A percentile compares a stretch with the other conserved stretches of the same genome.
Evolutionary conservation across 2,329 filamentous ascomycete species (phyloP).

Genomic region (Aphanocladium album): DNA sequence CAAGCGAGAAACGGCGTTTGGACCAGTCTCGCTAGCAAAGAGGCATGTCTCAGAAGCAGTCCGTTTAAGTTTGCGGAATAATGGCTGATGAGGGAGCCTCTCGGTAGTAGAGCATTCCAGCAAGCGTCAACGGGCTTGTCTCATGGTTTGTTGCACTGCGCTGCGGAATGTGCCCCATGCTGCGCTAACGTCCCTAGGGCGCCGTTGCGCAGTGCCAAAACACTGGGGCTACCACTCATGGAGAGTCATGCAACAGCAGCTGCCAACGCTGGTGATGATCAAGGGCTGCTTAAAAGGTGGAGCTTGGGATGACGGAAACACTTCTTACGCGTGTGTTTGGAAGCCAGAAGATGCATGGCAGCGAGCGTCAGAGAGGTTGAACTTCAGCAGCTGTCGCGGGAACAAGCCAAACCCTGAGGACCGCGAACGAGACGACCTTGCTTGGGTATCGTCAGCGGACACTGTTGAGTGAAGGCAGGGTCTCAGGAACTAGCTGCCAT

Average conservation of each 20-base stretch:
- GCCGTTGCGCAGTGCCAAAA: too few species aligned
- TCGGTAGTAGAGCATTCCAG: not conserved
- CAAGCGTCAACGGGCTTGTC: not conserved
- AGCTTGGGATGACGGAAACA: not conserved
- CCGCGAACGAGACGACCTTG: not conserved
- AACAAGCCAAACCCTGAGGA: not conserved
- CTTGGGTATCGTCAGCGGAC: not conserved
- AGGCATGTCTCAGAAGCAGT: not conserved
- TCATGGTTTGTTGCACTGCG: not conserved
- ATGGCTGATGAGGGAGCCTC: not conserved
- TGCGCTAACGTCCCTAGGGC: not conserved
- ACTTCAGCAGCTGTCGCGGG: not conserved
- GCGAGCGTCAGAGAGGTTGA: not conserved
- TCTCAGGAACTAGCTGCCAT: not conserved
- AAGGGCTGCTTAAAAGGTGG: slow-evolving; percentile 4
- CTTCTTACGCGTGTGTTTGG: not conserved
- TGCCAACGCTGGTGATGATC: not conserved
- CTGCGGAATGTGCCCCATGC: not conserved
- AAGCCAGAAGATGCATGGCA: not conserved
- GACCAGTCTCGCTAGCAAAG: not conserved
- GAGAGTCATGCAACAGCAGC: not conserved
- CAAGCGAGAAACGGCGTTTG: not conserved
- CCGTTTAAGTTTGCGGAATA: not conserved
- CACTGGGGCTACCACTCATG: not conserved
- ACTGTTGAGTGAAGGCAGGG: not conserved